Evolutionary conservation across 2,329 filamentous ascomycete species (phyloP), one percentile per base, ranked within the genome.

Genomic region (Sarocladium oryzae): DNA sequence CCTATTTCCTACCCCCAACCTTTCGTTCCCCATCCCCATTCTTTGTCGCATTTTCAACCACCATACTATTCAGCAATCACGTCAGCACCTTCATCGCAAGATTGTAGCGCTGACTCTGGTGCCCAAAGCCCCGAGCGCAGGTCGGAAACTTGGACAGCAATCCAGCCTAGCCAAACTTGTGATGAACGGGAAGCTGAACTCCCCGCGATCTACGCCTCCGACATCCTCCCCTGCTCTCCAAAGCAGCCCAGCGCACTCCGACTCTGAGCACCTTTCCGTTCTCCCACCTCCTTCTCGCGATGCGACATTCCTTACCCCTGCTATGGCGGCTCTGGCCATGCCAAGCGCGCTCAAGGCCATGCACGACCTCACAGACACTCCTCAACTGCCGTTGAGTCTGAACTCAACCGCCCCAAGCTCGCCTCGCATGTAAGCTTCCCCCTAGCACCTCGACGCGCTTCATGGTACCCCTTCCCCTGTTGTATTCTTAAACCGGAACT

Each of bases 391-490:
- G 51, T 73, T 76, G 55, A 82, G 79, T 61, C 71, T 79, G 53
- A 73, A 74, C 15, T 82, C 79, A 6, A 82, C 79, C 35, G 78
- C 79, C 13, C 77, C 79, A 35, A 76, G 68, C 30, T 82, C 79
- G 23, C 79, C 79, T 43, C 72, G 78, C 63, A 76, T 82, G 77
- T 81, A 64, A 71, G 78, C 67, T 15, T 11, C n/a, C 15, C 21
- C 40, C 15, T 2, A 26, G 32, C 43, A 8, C 16, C 8, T n/a
- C 36, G 36, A 8, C 36, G 36, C 18, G 16, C 4, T 21, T 11
- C 21, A 18, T 4, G 15, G 40, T 28, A 15, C 9, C 21, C 7
- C 9, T 20, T 9, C n/a, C n/a, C n/a, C n/a, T 16, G n/a, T 6
- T 37, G 8, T 6, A 16, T 26, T 13, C 6, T 21, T n/a, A n/a